phyloP scores from a whole-genome alignment of 2,329 filamentous ascomycete species.

The Pezicula rhizophila region DNA sequence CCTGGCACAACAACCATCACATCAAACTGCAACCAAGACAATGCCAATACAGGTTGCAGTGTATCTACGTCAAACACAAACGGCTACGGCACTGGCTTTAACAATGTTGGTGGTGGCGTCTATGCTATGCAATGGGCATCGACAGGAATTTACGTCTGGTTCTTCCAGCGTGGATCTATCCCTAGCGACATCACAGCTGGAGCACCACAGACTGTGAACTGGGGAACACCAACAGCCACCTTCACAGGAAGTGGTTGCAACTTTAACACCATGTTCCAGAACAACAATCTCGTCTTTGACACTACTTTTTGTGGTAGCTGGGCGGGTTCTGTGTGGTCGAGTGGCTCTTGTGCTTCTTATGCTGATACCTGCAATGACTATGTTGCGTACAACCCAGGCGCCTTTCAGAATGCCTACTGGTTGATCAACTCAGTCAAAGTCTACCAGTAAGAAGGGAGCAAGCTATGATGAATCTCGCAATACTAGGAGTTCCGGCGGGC shows the following conservation, averaged over 20 bases:
- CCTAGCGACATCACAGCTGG: constrained; percentile 55
- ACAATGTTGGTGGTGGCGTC: constrained; percentile 58
- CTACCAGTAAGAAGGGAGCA: constrained; percentile 9
- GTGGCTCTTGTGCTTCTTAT: constrained; percentile 7
- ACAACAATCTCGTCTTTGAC: constrained; percentile 68
- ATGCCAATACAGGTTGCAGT: constrained; percentile 34
- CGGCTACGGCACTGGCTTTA: constrained; percentile 60
- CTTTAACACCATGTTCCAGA: constrained; percentile 57
- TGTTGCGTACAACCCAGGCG: constrained; percentile 12
- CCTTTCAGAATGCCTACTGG: constrained; percentile 12
- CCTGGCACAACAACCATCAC: constrained; percentile 33
- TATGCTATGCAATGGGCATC: constrained; percentile 68
- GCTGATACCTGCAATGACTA: constrained; percentile 16
- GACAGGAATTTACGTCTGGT: constrained; percentile 66
- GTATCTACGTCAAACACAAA: constrained; percentile 34
- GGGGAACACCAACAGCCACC: constrained; percentile 63
- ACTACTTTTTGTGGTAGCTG: constrained; percentile 69
- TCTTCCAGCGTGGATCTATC: constrained; percentile 61
- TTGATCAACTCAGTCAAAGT: constrained; percentile 12
- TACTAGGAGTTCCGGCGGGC: no score
- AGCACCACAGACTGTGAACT: constrained; percentile 55
- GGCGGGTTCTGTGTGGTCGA: constrained; percentile 17
- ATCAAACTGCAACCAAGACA: constrained; percentile 38
- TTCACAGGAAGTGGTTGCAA: constrained; percentile 61
- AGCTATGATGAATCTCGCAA: no score